Percentiles rank a stretch among this genome's conserved stretches.
These are phyloP conservation scores for Aspergillus steynii DNA, from an alignment of 495 filamentous ascomycete species.

Conservation along the genomic window DNA sequence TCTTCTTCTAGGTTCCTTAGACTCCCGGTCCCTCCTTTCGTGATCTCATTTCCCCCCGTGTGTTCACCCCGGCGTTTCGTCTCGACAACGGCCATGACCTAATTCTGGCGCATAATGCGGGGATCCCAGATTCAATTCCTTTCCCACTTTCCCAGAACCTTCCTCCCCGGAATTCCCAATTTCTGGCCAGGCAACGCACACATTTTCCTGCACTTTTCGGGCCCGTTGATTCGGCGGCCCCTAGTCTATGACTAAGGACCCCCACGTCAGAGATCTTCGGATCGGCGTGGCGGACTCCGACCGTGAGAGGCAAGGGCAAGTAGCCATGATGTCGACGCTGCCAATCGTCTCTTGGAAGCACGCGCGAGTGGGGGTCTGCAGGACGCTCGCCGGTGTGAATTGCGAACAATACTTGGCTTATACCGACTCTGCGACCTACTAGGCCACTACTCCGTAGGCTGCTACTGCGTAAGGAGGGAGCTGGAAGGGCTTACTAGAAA, in stretches of 20 bases:
- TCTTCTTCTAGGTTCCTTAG: no score
- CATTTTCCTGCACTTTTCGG: background rate
- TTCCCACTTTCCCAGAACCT: no score
- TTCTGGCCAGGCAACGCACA: background rate
- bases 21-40: background rate
- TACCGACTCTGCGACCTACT: no score
- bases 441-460: no score
- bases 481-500: background rate
- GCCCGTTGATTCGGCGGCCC: background rate
- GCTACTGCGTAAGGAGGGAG: background rate
- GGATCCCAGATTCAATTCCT: background rate
- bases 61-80: background rate
- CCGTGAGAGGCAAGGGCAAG: background rate
- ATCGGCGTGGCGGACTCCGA: slow-evolving; percentile 22
- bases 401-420: no score
- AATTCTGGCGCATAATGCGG: background rate
- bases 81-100: background rate
- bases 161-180: background rate
- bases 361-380: background rate
- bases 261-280: slow-evolving; percentile 35
- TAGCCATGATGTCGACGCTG: background rate
- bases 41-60: background rate
- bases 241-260: slow-evolving; percentile 10
- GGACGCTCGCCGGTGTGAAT: background rate
- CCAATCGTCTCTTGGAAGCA: background rate